These are phyloP conservation scores for Barnettozyma hawaiiensis DNA, from an alignment of 1,139 yeast genomes.

Conservation along the genomic window DNA sequence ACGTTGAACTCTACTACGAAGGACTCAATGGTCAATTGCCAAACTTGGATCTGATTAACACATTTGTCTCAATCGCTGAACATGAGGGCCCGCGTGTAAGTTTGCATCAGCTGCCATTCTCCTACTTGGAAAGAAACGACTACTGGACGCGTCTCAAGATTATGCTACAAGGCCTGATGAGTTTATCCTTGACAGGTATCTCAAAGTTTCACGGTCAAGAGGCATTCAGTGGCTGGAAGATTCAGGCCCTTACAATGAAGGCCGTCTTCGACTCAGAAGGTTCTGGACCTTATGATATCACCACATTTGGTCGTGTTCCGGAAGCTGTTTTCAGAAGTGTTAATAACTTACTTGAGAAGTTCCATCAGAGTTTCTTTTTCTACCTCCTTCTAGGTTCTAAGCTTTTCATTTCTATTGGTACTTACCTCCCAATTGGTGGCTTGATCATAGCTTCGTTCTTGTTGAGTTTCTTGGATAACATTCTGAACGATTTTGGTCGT, in stretches of 20 bases:
- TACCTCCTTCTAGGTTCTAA: conserved; percentile 77
- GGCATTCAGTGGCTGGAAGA: conserved; percentile 94
- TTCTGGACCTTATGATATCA: conserved; percentile 60
- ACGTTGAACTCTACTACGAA: conserved; percentile 70
- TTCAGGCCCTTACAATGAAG: conserved; percentile 78
- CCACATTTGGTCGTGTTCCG: conserved; percentile 85
- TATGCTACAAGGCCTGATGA: conserved; percentile 57
- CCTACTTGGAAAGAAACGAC: conserved; percentile 40
- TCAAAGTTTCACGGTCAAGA: conserved; percentile 65
- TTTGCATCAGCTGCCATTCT: conserved; percentile 52
- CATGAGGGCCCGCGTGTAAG: conserved; percentile 72
- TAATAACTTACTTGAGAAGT: conserved; percentile 88
- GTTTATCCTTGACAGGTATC: conserved; percentile 69
- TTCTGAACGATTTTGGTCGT: conserved; percentile 39
- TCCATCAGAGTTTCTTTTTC: conserved; percentile 95
- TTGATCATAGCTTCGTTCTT: conserved; percentile 67
- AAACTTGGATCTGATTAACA: conserved; percentile 80
- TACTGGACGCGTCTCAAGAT: conserved; percentile 50
- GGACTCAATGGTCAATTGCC: conserved; percentile 96
- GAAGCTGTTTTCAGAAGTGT: conserved; percentile 87
- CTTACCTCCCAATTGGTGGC: conserved; percentile 84
- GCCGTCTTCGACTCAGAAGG: conserved; percentile 45
- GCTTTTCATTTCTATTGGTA: conserved; percentile 86
- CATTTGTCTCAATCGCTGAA: conserved; percentile 63
- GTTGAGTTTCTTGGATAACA: conserved; percentile 58